Evolutionary conservation across 345 rosid species (phyloP).

Genomic region (Hibiscus tridactylites): DNA sequence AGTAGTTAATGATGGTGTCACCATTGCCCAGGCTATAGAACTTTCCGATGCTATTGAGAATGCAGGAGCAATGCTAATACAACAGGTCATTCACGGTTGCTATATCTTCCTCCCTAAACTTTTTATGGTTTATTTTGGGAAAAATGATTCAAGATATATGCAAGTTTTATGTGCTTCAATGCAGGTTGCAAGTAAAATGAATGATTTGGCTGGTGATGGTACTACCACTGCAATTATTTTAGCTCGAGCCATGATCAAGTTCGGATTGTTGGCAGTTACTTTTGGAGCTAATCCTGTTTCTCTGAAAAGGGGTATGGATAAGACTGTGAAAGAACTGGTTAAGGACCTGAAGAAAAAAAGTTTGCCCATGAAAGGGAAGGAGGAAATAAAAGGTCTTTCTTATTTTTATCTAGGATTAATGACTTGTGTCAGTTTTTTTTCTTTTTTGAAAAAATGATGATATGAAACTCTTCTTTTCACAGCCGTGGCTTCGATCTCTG

Average conservation of each 20-base stretch:
- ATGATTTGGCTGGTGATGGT: slow-evolving; percentile 85
- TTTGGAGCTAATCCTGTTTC: slow-evolving; percentile 83
- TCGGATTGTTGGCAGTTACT: slow-evolving; percentile 59
- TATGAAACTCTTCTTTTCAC: slow-evolving; percentile 16
- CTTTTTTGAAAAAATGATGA: background rate
- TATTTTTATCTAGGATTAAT: background rate
- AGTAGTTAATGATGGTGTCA: slow-evolving; percentile 81
- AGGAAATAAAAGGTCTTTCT: slow-evolving; percentile 52
- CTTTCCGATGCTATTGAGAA: slow-evolving; percentile 74
- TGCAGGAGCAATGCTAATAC: slow-evolving; percentile 66
- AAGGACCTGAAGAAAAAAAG: slow-evolving; percentile 41
- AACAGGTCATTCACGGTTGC: slow-evolving; percentile 83
- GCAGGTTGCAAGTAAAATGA: slow-evolving; percentile 81
- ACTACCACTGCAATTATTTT: slow-evolving; percentile 78
- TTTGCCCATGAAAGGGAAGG: slow-evolving; percentile 53
- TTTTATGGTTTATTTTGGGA: background rate
- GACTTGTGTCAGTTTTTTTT: background rate
- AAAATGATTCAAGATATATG: background rate
- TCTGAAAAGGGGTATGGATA: slow-evolving; percentile 58
- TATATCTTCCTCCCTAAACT: slow-evolving; percentile 19
- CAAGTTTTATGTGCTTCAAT: slow-evolving; percentile 16
- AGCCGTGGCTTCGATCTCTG: slow-evolving; percentile 90
- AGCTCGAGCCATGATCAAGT: slow-evolving; percentile 72
- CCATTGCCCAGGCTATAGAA: slow-evolving; percentile 64
- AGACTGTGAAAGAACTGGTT: slow-evolving; percentile 50